Conservation (phyloP, 2,329 filamentous ascomycete species). For the Sclerotinia spermophila region DNA sequence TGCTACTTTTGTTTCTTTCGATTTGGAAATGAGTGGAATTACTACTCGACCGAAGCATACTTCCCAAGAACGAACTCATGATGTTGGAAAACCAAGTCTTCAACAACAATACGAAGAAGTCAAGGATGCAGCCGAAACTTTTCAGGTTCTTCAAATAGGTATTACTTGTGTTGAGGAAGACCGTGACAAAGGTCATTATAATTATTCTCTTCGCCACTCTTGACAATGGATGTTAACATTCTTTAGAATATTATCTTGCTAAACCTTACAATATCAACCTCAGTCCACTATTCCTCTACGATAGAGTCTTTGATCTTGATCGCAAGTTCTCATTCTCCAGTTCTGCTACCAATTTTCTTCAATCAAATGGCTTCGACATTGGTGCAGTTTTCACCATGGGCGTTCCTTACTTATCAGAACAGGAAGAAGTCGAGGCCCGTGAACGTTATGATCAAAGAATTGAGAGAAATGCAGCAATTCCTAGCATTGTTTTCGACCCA, state of each 20-base stretch:
- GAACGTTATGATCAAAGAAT: conserved; percentile 35
- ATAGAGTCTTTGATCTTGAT: conserved; percentile 50
- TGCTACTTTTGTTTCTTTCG: conserved; percentile 60
- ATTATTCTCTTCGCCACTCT: neutral
- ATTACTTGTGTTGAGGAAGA: conserved; percentile 62
- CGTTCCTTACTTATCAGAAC: conserved; percentile 58
- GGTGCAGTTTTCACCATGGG: conserved; percentile 53
- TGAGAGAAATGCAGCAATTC: conserved; percentile 30
- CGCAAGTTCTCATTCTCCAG: conserved; percentile 49
- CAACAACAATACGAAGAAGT: conserved; percentile 59
- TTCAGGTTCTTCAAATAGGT: conserved; percentile 63
- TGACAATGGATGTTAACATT: conserved; percentile 6
- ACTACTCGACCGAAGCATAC: conserved; percentile 38
- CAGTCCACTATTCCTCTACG: conserved; percentile 47
- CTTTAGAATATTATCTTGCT: conserved; percentile 49
- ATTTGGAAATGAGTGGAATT: conserved; percentile 66
- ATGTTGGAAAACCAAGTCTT: conserved; percentile 47
- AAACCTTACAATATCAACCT: conserved; percentile 64
- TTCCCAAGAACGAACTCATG: conserved; percentile 33
- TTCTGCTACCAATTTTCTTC: conserved; percentile 56
- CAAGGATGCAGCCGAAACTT: conserved; percentile 57
- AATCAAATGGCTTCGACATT: conserved; percentile 56
- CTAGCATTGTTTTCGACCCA: conserved; percentile 29
- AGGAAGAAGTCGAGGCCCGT: conserved; percentile 50
- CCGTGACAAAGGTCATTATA: conserved; percentile 43